These are phyloP conservation scores for Solanum lycopersicoides DNA, from an alignment of 257 asterid species.

Conservation along the genomic window DNA sequence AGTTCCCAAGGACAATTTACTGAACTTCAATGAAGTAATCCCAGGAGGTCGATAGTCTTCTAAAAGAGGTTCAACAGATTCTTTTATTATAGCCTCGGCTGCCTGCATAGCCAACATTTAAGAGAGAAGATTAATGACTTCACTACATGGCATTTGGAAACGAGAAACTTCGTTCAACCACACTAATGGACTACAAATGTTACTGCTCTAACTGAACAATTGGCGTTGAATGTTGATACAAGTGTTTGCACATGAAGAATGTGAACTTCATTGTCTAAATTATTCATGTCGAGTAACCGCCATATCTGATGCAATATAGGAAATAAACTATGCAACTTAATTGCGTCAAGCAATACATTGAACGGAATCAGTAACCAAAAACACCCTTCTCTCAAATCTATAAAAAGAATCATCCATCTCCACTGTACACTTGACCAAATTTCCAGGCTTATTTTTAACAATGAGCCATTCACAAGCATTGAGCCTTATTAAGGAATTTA, in stretches of 20 bases:
- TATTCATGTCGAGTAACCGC: background rate
- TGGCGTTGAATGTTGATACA: background rate
- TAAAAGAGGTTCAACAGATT: conserved; percentile 89
- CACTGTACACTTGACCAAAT: background rate
- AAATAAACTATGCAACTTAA: background rate
- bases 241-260: background rate
- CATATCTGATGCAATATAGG: background rate
- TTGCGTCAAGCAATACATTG: background rate
- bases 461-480: background rate
- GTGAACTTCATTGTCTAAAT: background rate
- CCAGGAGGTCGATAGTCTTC: conserved; percentile 95
- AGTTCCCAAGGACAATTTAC: conserved; percentile 87
- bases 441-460: background rate
- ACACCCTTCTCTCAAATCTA: background rate
- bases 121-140: background rate
- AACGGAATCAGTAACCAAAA: background rate
- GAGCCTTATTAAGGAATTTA: background rate
- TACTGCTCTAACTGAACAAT: background rate
- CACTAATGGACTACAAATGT: background rate
- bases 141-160: background rate
- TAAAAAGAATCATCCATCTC: background rate
- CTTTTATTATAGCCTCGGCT: conserved; percentile 86
- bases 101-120: conserved; percentile 47
- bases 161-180: background rate
- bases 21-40: conserved; percentile 76